Conservation (phyloP, 148 eudicot genomes). For the Rhododendron molle region DNA sequence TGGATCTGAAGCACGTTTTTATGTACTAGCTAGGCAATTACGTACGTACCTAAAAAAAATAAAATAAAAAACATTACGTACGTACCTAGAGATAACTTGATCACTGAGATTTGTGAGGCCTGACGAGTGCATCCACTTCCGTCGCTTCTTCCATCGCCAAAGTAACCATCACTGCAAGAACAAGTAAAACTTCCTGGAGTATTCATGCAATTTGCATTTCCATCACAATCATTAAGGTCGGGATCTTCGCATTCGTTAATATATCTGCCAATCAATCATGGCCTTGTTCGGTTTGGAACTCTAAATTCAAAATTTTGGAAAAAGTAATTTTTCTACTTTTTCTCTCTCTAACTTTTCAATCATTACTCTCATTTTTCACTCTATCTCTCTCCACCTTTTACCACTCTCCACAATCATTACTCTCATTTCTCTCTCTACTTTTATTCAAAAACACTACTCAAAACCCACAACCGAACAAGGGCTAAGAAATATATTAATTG, state of each 20-base stretch:
- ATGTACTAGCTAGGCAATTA: neutral
- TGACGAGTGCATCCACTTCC: constrained; percentile 8
- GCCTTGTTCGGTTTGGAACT: too few species aligned
- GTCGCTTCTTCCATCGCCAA: too few species aligned
- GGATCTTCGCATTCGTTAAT: constrained; percentile 17
- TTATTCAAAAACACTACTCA: too few species aligned
- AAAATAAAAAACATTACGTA: too few species aligned
- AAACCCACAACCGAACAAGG: too few species aligned
- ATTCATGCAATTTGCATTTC: constrained; percentile 10
- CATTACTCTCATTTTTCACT: too few species aligned
- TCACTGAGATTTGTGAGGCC: neutral
- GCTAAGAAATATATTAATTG: neutral
- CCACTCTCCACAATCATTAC: too few species aligned
- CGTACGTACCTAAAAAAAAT: neutral
- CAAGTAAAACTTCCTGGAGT: constrained; percentile 12
- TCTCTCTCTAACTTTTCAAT: too few species aligned
- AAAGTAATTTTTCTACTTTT: too few species aligned
- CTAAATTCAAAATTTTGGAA: too few species aligned
- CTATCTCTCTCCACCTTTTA: too few species aligned
- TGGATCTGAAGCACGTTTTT: neutral
- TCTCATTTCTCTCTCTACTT: too few species aligned
- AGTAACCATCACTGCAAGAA: constrained; percentile 6
- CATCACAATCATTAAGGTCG: constrained; percentile 1
- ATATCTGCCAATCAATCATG: constrained; percentile 14
- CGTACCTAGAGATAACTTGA: constrained; percentile 15